A percentile compares a stretch with the other conserved stretches of the same genome.
Conservation (phyloP, 1,284 basidiomycete species). For the Rhodofomes roseus region DNA sequence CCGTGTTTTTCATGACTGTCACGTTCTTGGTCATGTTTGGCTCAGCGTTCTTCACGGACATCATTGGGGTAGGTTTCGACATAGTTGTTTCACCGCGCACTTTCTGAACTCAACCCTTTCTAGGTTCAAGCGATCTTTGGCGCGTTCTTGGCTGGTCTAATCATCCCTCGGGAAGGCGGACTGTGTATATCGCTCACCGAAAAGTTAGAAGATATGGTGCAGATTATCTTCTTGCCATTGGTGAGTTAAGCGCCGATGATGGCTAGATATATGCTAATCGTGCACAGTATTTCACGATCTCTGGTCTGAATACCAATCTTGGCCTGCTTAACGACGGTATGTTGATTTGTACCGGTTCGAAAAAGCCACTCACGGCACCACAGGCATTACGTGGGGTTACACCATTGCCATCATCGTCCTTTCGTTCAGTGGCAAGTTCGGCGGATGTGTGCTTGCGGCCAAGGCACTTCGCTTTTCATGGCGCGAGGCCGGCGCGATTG, state of each 20-base stretch:
- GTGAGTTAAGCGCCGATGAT: constrained; percentile 38
- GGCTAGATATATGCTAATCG: not conserved
- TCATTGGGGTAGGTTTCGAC: constrained; percentile 74
- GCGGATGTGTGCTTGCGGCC: constrained; percentile 65
- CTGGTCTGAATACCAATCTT: constrained; percentile 83
- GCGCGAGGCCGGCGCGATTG: constrained; percentile 84
- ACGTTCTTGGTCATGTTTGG: constrained; percentile 75
- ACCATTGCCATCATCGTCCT: constrained; percentile 78
- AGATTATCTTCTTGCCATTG: constrained; percentile 77
- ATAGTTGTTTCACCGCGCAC: constrained; percentile 28
- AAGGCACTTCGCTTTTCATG: constrained; percentile 63
- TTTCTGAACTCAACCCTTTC: not conserved
- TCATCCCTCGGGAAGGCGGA: constrained; percentile 86
- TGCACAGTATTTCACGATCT: constrained; percentile 76
- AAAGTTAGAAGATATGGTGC: constrained; percentile 77
- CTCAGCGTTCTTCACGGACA: constrained; percentile 85
- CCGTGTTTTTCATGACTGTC: constrained; percentile 74
- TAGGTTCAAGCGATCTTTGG: constrained; percentile 35
- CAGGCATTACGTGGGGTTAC: constrained; percentile 76
- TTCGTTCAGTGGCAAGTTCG: constrained; percentile 79
- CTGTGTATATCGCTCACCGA: constrained; percentile 76
- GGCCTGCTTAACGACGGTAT: constrained; percentile 67
- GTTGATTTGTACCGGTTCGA: not conserved
- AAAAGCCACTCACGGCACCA: not conserved
- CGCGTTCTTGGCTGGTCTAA: constrained; percentile 84